Evolutionary conservation across 2,329 filamentous ascomycete genomes (phyloP).

Genomic region (Herpotrichia juniperi): DNA sequence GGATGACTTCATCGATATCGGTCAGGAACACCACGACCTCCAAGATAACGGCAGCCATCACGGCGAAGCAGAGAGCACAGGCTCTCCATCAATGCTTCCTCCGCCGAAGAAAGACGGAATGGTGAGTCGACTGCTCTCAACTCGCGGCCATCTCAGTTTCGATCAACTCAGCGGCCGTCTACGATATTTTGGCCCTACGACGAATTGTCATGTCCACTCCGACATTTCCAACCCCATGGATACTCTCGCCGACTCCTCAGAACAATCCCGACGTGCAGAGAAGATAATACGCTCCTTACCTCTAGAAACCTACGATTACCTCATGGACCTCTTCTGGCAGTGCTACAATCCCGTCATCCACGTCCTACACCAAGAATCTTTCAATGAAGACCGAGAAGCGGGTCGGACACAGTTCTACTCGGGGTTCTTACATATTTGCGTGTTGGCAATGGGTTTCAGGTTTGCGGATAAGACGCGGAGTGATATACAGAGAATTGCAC

Average conservation of each 20-base stretch:
- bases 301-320: conserved; percentile 57
- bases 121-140: conserved; percentile 57
- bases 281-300: conserved; percentile 56
- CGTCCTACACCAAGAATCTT: conserved; percentile 57
- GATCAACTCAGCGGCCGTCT: conserved; percentile 59
- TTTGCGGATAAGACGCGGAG: conserved; percentile 57
- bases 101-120: conserved; percentile 54
- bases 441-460: conserved; percentile 60
- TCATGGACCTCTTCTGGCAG: conserved; percentile 60
- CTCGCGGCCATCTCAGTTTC: conserved; percentile 58
- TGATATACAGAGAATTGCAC: conserved; percentile 56
- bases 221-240: conserved; percentile 43
- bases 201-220: conserved; percentile 60
- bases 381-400: conserved; percentile 55
- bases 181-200: conserved; percentile 61
- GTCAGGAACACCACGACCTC: conserved; percentile 33
- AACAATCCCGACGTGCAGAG: conserved; percentile 56
- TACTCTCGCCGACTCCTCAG: conserved; percentile 49
- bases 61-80: conserved; percentile 31
- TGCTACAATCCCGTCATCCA: conserved; percentile 59
- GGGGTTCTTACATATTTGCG: conserved; percentile 58
- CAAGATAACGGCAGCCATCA: conserved; percentile 28
- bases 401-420: conserved; percentile 59
- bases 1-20: conserved; percentile 34
- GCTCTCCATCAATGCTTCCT: conserved; percentile 39